Conservation (phyloP, 805 yeast species). For the Saturnispora hagleri region DNA sequence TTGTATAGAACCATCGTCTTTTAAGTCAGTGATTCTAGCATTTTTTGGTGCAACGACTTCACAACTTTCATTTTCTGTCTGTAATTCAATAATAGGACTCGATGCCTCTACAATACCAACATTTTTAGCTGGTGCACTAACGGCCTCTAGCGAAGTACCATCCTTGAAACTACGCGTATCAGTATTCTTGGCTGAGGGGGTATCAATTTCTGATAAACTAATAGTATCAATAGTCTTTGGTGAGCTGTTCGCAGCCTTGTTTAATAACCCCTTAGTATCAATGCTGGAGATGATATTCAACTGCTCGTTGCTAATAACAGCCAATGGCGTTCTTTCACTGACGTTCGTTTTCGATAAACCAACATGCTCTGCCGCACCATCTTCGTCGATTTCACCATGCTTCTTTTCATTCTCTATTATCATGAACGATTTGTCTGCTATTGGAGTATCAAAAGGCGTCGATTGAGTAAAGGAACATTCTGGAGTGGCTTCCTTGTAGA, state of each 20-base stretch:
- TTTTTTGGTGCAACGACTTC: too few species aligned
- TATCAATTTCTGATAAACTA: neutral
- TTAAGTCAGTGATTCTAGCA: too few species aligned
- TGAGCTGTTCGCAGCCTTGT: neutral
- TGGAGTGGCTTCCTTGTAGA: constrained; percentile 10
- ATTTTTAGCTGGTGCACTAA: too few species aligned
- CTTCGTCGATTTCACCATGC: neutral
- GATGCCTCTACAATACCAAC: too few species aligned
- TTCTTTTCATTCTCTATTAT: neutral
- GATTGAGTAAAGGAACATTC: constrained; percentile 6
- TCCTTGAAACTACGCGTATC: too few species aligned
- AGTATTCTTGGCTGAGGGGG: neutral
- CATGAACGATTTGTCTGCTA: constrained; percentile 5
- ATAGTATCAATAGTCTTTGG: neutral
- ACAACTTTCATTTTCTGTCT: too few species aligned
- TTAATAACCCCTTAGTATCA: neutral
- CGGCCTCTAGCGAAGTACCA: too few species aligned
- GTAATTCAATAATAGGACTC: too few species aligned
- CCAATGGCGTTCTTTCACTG: neutral
- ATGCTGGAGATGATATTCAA: neutral
- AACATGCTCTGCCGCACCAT: neutral
- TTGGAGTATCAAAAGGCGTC: constrained; percentile 4
- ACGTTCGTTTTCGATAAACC: neutral
- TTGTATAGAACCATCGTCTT: too few species aligned
- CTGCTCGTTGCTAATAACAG: neutral